Conservation (phyloP, 139 green algal species). For the Closterium sp. region DNA sequence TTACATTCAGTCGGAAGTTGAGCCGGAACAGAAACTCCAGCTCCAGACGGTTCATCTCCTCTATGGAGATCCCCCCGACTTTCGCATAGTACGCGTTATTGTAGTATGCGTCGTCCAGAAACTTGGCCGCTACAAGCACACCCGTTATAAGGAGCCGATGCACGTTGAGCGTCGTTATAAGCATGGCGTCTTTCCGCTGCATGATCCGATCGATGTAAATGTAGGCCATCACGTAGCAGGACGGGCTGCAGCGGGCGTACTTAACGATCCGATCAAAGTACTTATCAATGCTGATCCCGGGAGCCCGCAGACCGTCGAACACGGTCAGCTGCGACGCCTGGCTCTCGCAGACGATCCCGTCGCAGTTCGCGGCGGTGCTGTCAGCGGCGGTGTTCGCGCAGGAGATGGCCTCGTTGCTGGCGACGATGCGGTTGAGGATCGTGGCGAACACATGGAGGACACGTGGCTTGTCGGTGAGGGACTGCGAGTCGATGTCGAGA, state of each 20-base stretch:
- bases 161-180: constrained; percentile 59
- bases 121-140: constrained; percentile 69
- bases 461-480: constrained; percentile 10
- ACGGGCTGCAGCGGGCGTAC: constrained; percentile 71
- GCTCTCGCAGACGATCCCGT: neutral
- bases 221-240: constrained; percentile 67
- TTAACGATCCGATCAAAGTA: constrained; percentile 69
- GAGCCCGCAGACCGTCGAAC: constrained; percentile 64
- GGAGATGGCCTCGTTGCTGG: constrained; percentile 26
- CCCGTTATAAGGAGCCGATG: constrained; percentile 69
- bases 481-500: neutral
- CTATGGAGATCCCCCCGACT: constrained; percentile 64
- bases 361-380: neutral
- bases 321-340: constrained; percentile 44
- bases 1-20: constrained; percentile 61
- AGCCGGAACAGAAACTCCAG: constrained; percentile 68
- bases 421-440: constrained; percentile 33
- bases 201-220: constrained; percentile 65
- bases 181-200: constrained; percentile 31
- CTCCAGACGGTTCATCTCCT: constrained; percentile 75
- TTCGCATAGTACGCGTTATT: constrained; percentile 74
- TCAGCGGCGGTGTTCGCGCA: neutral
- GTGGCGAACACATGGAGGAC: constrained; percentile 39
- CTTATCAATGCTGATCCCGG: constrained; percentile 63
- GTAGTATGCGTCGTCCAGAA: constrained; percentile 74